Base-by-base conservation (phyloP, 768 basidiomycete species). In the Boletus rex-veris region DNA sequence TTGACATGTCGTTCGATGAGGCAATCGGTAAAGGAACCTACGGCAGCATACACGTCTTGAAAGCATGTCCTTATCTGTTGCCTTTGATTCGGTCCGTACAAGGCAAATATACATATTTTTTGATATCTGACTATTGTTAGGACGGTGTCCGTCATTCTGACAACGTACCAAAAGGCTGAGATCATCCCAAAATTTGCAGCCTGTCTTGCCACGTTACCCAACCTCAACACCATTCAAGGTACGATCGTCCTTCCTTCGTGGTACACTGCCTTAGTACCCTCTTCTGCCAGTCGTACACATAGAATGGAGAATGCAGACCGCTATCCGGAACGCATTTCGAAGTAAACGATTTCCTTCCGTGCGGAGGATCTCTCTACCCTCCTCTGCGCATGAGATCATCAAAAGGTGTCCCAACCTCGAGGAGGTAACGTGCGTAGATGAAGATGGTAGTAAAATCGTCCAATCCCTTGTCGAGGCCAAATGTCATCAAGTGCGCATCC, bases 381-480 rank as follows among this genome's bases (percentile, higher is more conserved):
- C 16, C 11, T 47, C 40, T 12, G 54, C 45, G 11, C 51, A 55
- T 19, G 37, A 47, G 39, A 56, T 60, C 18, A 43, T 54, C 50
- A 45, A 48, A 19, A 53, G 48, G 10, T 60, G 53, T 40, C 58
- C 50, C 24, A 45, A 47, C 36, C 21, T 62, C n/a, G 55, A 59
- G 36, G 37, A 54, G 40, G 51, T 54, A 31, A 45, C n/a, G n/a
- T 57, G 53, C n/a, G 44, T 21, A 5, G 37, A 60, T 11, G 58
- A 55, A 30, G 12, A 14, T 7, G 52, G 19, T 19, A 19, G 19
- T 19, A 19, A 19, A 19, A 19, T 19, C 19, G 19, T 19, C 19
- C 19, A 19, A 19, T 19, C 19, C 19, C 19, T 19, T 19, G 19
- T 19, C 19, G 19, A 19, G 19, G 19, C 19, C 19, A 19, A 19